phyloP scores from a whole-genome alignment of 2,329 filamentous ascomycete species.

The Phoma sp. region DNA sequence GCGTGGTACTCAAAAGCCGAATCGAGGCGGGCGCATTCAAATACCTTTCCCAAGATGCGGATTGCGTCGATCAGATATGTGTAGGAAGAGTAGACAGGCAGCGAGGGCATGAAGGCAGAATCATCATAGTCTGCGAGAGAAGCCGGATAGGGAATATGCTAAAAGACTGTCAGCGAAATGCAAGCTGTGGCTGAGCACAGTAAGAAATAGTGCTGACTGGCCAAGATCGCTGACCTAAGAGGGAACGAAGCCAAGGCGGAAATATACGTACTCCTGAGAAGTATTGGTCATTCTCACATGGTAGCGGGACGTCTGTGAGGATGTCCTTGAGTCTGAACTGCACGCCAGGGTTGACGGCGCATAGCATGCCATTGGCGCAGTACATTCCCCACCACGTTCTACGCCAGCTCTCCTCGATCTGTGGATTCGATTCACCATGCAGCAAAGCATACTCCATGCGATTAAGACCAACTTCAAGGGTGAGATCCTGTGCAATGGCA shows the following conservation, averaged over 20 bases:
- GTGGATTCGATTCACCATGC: constrained; percentile 67
- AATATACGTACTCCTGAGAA: constrained; percentile 43
- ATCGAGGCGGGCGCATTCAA: constrained; percentile 56
- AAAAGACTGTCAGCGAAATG: background rate
- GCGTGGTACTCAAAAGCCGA: constrained; percentile 49
- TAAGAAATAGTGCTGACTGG: too few relatives aligned
- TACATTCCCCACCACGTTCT: constrained; percentile 91
- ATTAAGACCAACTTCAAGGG: constrained; percentile 78
- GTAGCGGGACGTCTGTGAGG: constrained; percentile 71
- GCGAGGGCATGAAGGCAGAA: constrained; percentile 70
- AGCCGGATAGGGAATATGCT: constrained; percentile 44
- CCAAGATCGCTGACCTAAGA: background rate
- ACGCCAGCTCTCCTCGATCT: constrained; percentile 82
- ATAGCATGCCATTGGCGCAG: constrained; percentile 82
- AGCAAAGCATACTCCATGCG: constrained; percentile 68
- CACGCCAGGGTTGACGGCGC: constrained; percentile 75
- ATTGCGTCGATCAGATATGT: constrained; percentile 83
- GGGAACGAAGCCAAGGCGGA: constrained; percentile 16
- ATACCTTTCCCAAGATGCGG: constrained; percentile 77
- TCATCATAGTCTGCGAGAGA: constrained; percentile 81
- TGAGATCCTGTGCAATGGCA: constrained; percentile 70
- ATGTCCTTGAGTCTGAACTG: constrained; percentile 74
- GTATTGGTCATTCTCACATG: constrained; percentile 83
- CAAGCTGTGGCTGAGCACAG: too few relatives aligned
- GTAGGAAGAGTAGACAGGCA: constrained; percentile 79